Conservation (phyloP, 495 filamentous ascomycete species). For the Paragyromitra xinjiangensis region DNA sequence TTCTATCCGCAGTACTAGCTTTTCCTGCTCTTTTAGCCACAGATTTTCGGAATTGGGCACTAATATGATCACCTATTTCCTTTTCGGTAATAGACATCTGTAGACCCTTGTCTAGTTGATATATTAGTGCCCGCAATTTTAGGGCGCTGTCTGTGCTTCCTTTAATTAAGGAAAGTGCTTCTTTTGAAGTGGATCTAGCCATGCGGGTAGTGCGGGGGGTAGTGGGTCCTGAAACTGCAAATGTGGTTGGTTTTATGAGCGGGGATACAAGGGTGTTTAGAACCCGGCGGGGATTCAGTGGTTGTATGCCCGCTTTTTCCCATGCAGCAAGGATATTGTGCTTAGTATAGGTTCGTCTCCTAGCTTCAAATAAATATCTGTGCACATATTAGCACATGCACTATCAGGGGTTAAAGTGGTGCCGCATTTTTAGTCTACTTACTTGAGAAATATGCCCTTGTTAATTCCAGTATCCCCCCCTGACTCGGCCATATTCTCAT, state of each 20-base stretch:
- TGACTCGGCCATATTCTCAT: constrained; percentile 18
- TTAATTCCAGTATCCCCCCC: constrained; percentile 27
- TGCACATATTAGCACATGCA: not conserved
- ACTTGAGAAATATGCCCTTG: constrained; percentile 19
- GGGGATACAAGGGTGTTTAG: not conserved
- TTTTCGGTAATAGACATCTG: constrained; percentile 33
- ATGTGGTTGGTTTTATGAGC: not conserved
- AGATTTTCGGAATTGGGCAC: constrained; percentile 32
- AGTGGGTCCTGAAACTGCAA: not conserved
- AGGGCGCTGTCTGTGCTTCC: not conserved
- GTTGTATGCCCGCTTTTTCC: constrained; percentile 5
- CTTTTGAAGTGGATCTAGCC: constrained; percentile 11
- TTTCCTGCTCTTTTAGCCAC: constrained; percentile 9
- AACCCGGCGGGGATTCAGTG: constrained; percentile 19
- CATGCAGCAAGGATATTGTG: constrained; percentile 13
- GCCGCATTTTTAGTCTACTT: not conserved
- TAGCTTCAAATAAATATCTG: constrained; percentile 14
- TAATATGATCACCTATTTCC: constrained; percentile 33
- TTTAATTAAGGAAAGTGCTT: constrained; percentile 13
- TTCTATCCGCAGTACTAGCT: constrained; percentile 20
- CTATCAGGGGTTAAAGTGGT: too few species aligned
- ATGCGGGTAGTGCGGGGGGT: constrained; percentile 4
- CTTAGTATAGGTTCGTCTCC: constrained; percentile 5
- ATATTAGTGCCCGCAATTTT: constrained; percentile 19
- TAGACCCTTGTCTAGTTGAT: constrained; percentile 20